These are phyloP conservation scores for Cynara cardunculus DNA, from an alignment of 129 eudicot species.

Conservation along the genomic window DNA sequence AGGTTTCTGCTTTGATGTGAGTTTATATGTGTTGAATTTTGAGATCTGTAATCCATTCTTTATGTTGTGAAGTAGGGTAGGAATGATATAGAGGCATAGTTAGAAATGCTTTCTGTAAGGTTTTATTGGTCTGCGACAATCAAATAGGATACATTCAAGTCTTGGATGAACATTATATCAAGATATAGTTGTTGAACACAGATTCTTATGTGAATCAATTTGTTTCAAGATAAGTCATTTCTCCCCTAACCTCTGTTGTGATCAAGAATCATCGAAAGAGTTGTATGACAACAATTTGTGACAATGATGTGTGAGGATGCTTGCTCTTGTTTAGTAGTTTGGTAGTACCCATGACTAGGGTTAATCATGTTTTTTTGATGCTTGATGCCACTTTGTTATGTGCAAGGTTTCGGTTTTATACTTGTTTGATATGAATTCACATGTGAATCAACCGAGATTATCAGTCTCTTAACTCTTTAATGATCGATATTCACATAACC, in stretches of 20 bases:
- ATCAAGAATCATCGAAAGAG: background rate
- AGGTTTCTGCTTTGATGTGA: background rate
- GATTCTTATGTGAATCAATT: background rate
- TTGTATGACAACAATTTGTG: background rate
- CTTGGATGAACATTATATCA: background rate
- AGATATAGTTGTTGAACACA: background rate
- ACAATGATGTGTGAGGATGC: background rate
- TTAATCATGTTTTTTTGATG: background rate
- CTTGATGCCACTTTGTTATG: background rate
- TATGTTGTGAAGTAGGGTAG: conserved; percentile 7
- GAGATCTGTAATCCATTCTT: background rate
- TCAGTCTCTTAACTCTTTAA: background rate
- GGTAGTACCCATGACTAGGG: background rate
- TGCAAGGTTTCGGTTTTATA: background rate
- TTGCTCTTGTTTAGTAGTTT: background rate
- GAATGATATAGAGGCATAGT: background rate
- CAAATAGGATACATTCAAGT: background rate
- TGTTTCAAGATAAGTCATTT: background rate
- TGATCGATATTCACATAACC: background rate
- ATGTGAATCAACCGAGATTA: background rate
- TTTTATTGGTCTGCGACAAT: background rate
- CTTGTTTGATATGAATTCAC: background rate
- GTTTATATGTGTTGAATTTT: background rate
- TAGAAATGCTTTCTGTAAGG: background rate
- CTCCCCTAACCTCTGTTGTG: background rate